A percentile compares a stretch with the other conserved stretches of the same genome.
Conservation (phyloP, 208 protist genomes). For the Trypanosoma avium region DNA sequence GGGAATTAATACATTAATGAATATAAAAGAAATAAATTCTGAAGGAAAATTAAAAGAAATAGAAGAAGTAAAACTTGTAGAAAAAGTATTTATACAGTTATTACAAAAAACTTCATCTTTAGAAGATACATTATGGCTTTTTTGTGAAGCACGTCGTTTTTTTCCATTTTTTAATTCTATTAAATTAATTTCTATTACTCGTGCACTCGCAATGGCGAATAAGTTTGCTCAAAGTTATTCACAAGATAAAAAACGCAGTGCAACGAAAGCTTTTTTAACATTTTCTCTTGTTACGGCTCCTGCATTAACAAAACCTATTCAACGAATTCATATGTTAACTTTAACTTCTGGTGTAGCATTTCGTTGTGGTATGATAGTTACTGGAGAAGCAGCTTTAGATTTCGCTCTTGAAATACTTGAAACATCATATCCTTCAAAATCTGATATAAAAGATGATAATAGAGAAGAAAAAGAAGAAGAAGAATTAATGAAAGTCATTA, state of each 20-base stretch:
- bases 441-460: background rate
- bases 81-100: background rate
- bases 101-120: background rate
- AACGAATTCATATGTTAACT: background rate
- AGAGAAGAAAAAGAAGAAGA: background rate
- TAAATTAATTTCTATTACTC: background rate
- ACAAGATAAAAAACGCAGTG: background rate
- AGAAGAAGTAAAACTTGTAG: background rate
- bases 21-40: no score
- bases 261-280: background rate
- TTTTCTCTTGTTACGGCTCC: slow-evolving; percentile 6
- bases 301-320: background rate
- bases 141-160: slow-evolving; percentile 2
- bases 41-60: no score
- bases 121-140: background rate
- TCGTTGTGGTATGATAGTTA: slow-evolving; percentile 1
- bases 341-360: background rate
- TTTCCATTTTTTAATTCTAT: background rate
- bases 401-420: background rate
- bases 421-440: background rate
- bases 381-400: background rate
- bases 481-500: background rate
- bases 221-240: background rate
- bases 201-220: background rate
- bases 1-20: background rate